phyloP scores from a whole-genome alignment of 2,329 filamentous ascomycete species.

The Plenodomus lindquistii region DNA sequence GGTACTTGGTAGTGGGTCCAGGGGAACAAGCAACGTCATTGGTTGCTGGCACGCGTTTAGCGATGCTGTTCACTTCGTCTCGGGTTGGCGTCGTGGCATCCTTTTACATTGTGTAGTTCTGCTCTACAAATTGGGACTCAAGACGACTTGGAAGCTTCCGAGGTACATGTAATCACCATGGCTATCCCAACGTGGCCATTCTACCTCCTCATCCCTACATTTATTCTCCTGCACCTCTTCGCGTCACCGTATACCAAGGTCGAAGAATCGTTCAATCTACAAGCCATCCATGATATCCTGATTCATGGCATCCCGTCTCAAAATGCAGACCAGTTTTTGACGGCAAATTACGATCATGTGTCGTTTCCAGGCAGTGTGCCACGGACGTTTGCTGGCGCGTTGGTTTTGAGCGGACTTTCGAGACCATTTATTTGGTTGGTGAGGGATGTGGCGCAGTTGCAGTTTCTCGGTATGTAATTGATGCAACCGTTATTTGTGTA shows the following conservation, averaged over 20 bases:
- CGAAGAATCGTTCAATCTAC: constrained; percentile 97
- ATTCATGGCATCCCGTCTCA: constrained; percentile 73
- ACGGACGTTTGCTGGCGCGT: constrained; percentile 82
- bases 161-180: constrained; percentile 18
- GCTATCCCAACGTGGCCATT: constrained; percentile 27
- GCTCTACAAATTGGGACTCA: not conserved
- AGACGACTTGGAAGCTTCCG: not conserved
- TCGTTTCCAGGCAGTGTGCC: constrained; percentile 90
- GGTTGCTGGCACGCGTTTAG: constrained; percentile 1
- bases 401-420: constrained; percentile 73
- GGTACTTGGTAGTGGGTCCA: not conserved
- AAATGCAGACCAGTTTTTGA: constrained; percentile 59
- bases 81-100: too few species aligned
- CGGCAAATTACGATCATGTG: constrained; percentile 80
- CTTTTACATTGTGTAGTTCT: too few species aligned
- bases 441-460: constrained; percentile 59
- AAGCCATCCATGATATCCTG: constrained; percentile 88
- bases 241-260: constrained; percentile 92
- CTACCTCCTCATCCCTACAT: constrained; percentile 35
- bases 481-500: not conserved
- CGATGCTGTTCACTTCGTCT: not conserved
- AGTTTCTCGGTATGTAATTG: constrained; percentile 56
- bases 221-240: constrained; percentile 66
- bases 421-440: constrained; percentile 66
- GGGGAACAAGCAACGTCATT: constrained; percentile 24